These are phyloP conservation scores for Entomortierella lignicola DNA, from an alignment of 192 early-diverging fungal genomes.

Conservation along the genomic window DNA sequence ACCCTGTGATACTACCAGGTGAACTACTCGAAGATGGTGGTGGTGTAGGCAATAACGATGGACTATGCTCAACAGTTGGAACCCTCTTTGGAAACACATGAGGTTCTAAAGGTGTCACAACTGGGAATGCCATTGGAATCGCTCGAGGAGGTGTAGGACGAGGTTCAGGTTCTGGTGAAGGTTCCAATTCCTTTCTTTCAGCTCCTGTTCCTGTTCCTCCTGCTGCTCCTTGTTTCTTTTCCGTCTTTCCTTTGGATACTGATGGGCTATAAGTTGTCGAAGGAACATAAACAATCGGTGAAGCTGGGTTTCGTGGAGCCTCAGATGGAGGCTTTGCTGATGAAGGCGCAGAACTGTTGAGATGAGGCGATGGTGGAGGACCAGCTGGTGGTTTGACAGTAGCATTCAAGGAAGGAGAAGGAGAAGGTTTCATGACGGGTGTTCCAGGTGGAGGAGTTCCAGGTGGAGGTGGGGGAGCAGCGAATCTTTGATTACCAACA, in stretches of 20 bases:
- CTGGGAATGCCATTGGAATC: conserved; percentile 43
- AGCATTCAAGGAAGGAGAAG: conserved; percentile 25
- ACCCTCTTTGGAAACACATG: conserved; percentile 28
- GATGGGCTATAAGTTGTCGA: conserved; percentile 38
- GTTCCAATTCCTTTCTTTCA: conserved; percentile 17
- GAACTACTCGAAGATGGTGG: conserved; percentile 13
- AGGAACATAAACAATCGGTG: conserved; percentile 44
- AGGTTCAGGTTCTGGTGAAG: conserved; percentile 15
- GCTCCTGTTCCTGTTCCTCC: too few species aligned
- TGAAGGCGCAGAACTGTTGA: conserved; percentile 8
- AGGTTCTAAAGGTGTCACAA: conserved; percentile 35
- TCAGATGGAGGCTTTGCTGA: background rate
- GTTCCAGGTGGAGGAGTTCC: conserved; percentile 36
- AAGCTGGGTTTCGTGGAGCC: conserved; percentile 19
- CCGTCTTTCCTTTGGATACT: conserved; percentile 20
- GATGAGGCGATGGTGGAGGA: conserved; percentile 20
- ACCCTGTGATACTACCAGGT: background rate
- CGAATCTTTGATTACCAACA: conserved; percentile 4
- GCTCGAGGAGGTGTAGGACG: conserved; percentile 34
- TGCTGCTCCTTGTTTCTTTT: conserved; percentile 19
- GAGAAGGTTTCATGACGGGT: conserved; percentile 14
- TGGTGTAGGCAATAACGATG: conserved; percentile 14
- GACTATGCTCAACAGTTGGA: conserved; percentile 11
- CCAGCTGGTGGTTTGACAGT: conserved; percentile 34
- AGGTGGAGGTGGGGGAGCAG: conserved; percentile 14